Evolutionary conservation across 2,329 filamentous ascomycete species (phyloP), one percentile per base, ranked within the genome.

Genomic region (Emydomyces testavorans): DNA sequence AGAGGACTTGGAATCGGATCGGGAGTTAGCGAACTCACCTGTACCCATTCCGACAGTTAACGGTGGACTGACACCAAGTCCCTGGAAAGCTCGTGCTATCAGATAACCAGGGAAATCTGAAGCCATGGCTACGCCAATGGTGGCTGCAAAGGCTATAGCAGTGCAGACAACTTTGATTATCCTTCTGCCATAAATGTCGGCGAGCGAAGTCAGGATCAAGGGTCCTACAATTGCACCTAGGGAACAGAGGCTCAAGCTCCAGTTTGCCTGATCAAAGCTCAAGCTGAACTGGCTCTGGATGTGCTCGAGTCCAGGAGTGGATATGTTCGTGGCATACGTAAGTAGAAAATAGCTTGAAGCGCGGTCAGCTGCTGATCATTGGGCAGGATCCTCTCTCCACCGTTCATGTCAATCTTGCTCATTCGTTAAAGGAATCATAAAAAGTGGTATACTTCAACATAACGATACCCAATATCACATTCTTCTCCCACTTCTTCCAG

Each of bases 41-140:
- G 77, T 67, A 21, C 73, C 73, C 57, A 78, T 65, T 0, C 76
- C 76, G 10, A 78, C 71, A 1, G 72, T 77, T 3, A 72, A 66
- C 1, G 71, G 73, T 3, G 75, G 75, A 35, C 70, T 69, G 11
- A 74, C 73, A 0, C 75, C 75, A 7, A 78, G 64, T 0, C 76
- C 76, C 56, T 79, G 75, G 55, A 78, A 76, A 55, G 78, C 77
- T 2, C 76, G 63, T 1, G 72, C 73, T n/a, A 71, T 70, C 73
- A 79, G 76, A 58, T 78, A 78, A 0, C 69, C 69, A 1, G 59
- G 54, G 55, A 75, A 75, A 3, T 49, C 60, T 23, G 59, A 58
- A 55, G 63, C 70, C 51, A 62, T 57, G 3, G 67, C 69, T 8
- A 65, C 65, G 2, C 68, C 67, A 20, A 70, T 60, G 0, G 68